phyloP scores from a whole-genome alignment of 1,284 basidiomycete species.

The Ustilago trichophora region DNA sequence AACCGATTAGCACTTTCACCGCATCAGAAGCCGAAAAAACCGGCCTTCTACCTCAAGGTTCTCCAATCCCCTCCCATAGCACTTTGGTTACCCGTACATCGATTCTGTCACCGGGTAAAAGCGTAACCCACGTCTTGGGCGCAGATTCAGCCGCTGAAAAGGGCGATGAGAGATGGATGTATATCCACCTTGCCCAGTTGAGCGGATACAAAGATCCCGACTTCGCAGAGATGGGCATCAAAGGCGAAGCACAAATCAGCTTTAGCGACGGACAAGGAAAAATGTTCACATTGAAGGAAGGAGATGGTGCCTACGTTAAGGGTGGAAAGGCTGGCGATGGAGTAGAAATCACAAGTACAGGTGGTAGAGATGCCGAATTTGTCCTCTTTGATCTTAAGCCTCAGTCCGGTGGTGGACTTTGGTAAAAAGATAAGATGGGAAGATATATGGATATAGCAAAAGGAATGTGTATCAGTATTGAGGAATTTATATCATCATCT shows the following conservation, averaged over 20 bases:
- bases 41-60: conserved; percentile 37
- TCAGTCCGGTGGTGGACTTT: background rate
- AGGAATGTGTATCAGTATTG: no score
- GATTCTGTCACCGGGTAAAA: conserved; percentile 32
- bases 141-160: conserved; percentile 24
- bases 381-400: conserved; percentile 38
- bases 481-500: no score
- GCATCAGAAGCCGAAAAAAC: conserved; percentile 14
- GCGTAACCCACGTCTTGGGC: conserved; percentile 45
- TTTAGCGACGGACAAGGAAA: conserved; percentile 69
- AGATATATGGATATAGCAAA: no score
- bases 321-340: conserved; percentile 27
- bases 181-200: conserved; percentile 53
- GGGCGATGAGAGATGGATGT: conserved; percentile 47
- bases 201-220: conserved; percentile 57
- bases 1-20: conserved; percentile 31
- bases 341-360: conserved; percentile 22
- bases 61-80: conserved; percentile 46
- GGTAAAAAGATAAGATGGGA: background rate
- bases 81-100: conserved; percentile 42
- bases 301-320: conserved; percentile 49
- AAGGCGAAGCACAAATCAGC: conserved; percentile 68
- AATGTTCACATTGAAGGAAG: conserved; percentile 66
- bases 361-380: conserved; percentile 36
- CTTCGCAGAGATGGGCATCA: conserved; percentile 64